These are phyloP conservation scores for Backusella westeae DNA, from an alignment of 192 early-diverging fungal species.

Conservation along the genomic window DNA sequence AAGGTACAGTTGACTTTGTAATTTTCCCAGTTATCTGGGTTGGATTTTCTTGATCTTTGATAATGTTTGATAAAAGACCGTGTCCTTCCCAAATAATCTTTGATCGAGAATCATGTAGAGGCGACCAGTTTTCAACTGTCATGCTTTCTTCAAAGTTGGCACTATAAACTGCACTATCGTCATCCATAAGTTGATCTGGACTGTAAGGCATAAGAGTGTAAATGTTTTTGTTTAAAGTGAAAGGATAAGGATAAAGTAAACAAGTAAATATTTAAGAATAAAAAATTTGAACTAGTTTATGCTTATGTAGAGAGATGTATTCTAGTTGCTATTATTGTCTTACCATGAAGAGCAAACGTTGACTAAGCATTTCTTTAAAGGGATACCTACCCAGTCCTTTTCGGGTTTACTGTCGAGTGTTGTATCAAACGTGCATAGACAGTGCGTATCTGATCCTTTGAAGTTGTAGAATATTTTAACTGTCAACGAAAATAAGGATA, in stretches of 20 bases:
- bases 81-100: conserved; percentile 24
- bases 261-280: too few relatives aligned
- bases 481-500: not conserved
- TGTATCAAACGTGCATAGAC: conserved; percentile 10
- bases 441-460: conserved; percentile 12
- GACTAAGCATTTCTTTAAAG: conserved; percentile 9
- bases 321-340: not conserved
- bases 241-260: not conserved
- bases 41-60: conserved; percentile 5
- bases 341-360: conserved; percentile 15
- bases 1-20: not conserved
- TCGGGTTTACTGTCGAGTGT: not conserved
- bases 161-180: conserved; percentile 23
- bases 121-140: not conserved
- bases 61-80: conserved; percentile 21
- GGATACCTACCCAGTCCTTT: not conserved
- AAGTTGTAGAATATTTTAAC: conserved; percentile 10
- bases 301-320: not conserved
- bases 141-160: conserved; percentile 24
- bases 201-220: not conserved
- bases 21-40: conserved; percentile 6
- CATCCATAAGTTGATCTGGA: conserved; percentile 21
- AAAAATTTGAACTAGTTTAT: too few relatives aligned
- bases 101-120: not conserved
- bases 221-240: not conserved